Conservation (phyloP, 352 stramenopile species). For the Globisporangium uncinulatum region DNA sequence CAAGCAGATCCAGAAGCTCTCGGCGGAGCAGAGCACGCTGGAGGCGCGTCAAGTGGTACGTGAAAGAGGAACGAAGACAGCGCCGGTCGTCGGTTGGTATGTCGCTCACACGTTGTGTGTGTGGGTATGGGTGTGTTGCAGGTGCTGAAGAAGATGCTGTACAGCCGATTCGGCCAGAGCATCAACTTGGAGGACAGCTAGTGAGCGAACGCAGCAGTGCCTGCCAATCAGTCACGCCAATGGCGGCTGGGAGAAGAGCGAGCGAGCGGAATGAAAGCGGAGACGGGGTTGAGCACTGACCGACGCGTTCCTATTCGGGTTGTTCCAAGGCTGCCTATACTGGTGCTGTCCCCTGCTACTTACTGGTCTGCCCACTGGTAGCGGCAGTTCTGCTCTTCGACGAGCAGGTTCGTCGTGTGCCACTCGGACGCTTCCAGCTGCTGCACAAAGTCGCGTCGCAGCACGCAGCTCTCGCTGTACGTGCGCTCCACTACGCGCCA, state of each 20-base stretch:
- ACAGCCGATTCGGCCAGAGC: conserved; percentile 93
- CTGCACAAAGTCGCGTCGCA: conserved; percentile 30
- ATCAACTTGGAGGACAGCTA: conserved; percentile 97
- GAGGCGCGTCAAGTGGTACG: conserved; percentile 82
- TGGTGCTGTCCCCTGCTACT: neutral
- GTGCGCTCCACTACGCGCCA: conserved; percentile 21
- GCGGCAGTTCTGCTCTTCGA: conserved; percentile 50
- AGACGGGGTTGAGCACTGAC: neutral
- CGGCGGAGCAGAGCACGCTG: conserved; percentile 84
- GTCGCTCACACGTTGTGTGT: too few relatives aligned
- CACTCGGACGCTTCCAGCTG: conserved; percentile 37
- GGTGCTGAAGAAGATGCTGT: conserved; percentile 92
- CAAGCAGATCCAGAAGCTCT: conserved; percentile 75
- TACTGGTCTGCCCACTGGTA: conserved; percentile 40
- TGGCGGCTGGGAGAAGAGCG: neutral
- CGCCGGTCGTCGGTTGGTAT: neutral
- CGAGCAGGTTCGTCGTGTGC: conserved; percentile 56
- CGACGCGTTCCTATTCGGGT: too few relatives aligned
- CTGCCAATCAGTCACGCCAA: neutral
- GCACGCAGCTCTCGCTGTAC: conserved; percentile 25
- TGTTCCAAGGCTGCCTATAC: too few relatives aligned
- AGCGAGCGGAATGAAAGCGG: neutral
- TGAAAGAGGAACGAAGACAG: neutral
- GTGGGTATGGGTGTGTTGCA: neutral
- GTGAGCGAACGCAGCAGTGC: neutral